Conservation (phyloP, 441 rosid species). For the Capsella rubella region DNA sequence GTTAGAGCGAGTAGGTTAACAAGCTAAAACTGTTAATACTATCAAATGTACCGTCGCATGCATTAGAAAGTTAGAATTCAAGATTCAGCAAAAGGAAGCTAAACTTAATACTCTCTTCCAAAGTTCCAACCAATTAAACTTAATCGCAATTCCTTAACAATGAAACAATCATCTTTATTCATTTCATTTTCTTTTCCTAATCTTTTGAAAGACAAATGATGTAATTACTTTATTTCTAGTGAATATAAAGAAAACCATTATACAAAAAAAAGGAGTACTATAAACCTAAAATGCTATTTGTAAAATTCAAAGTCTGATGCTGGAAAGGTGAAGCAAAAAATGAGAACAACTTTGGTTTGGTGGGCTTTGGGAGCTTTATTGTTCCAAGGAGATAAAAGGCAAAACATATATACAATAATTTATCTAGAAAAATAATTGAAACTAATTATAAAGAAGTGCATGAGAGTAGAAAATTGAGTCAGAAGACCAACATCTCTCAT, state of each 20-base stretch:
- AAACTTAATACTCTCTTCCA: conserved; percentile 1
- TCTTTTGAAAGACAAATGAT: neutral
- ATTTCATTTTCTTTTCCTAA: neutral
- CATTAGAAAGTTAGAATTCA: conserved; percentile 1
- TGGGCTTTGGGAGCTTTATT: conserved; percentile 41
- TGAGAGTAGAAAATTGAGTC: conserved; percentile 42
- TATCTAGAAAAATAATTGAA: conserved; percentile 14
- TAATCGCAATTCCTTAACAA: conserved; percentile 29
- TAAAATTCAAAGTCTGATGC: conserved; percentile 45
- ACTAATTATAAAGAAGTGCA: conserved; percentile 19
- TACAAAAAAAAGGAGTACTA: conserved; percentile 17
- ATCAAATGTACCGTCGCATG: neutral
- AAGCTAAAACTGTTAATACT: neutral
- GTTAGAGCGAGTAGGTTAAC: neutral
- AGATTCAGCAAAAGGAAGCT: neutral
- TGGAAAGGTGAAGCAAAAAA: conserved; percentile 45
- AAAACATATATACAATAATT: conserved; percentile 38
- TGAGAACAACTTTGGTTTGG: conserved; percentile 42
- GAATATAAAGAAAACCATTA: conserved; percentile 31
- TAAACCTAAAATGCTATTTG: conserved; percentile 38
- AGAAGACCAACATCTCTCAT: conserved; percentile 39
- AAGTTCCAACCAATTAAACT: neutral
- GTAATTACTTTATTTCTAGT: conserved; percentile 31
- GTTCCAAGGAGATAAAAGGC: conserved; percentile 41
- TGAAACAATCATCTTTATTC: conserved; percentile 29